These are phyloP conservation scores for Theileria orientalis DNA, from an alignment of 169 alveolate species.

Conservation along the genomic window DNA sequence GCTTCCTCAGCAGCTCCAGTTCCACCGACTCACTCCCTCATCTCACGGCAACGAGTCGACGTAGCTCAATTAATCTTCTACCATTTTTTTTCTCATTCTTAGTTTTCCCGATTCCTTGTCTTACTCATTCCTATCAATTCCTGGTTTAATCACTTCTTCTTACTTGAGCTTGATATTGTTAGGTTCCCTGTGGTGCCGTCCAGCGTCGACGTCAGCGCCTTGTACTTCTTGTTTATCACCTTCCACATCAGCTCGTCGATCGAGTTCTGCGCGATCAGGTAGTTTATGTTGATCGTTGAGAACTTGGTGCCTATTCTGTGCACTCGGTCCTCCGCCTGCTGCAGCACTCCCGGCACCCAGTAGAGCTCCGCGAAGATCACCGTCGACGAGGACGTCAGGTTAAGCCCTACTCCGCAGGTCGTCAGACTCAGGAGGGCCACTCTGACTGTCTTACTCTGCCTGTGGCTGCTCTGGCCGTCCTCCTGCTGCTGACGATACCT, in stretches of 20 bases:
- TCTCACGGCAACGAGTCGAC: background rate
- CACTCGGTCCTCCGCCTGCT: constrained; percentile 97
- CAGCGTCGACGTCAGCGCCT: constrained; percentile 76
- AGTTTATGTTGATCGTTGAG: constrained; percentile 78
- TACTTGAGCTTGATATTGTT: constrained; percentile 7
- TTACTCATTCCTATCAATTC: too few relatives aligned
- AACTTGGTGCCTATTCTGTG: constrained; percentile 93
- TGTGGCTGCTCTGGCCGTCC: too few relatives aligned
- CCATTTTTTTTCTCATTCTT: too few relatives aligned
- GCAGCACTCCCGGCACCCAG: constrained; percentile 97
- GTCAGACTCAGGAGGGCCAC: constrained; percentile 93
- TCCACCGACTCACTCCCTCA: constrained; percentile 39
- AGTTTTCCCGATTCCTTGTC: too few relatives aligned
- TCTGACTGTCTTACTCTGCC: constrained; percentile 61
- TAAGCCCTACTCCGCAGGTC: constrained; percentile 94
- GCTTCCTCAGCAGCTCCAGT: constrained; percentile 43
- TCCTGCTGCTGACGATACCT: too few relatives aligned
- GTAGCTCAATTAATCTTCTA: too few relatives aligned
- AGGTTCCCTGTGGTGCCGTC: constrained; percentile 65
- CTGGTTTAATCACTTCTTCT: constrained; percentile 15
- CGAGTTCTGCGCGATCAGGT: constrained; percentile 82
- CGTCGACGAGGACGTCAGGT: constrained; percentile 93
- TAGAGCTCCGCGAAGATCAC: constrained; percentile 96
- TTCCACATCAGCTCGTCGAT: constrained; percentile 81
- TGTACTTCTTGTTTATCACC: constrained; percentile 76